Evolutionary conservation across 2,329 filamentous ascomycete species (phyloP).

Genomic region (Neoascochyta sp.): DNA sequence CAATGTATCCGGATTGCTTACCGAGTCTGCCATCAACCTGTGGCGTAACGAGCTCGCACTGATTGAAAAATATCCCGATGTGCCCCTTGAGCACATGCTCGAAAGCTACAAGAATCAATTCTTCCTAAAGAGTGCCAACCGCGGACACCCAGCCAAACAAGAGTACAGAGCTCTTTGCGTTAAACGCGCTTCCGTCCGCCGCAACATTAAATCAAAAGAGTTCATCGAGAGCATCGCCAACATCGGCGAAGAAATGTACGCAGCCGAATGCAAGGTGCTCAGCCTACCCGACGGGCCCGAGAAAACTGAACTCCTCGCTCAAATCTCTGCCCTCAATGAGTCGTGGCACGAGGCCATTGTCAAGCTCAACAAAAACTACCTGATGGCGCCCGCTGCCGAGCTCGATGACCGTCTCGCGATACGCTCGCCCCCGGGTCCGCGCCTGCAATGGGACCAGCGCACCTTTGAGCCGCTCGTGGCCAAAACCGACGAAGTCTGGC

Average conservation of each 20-base stretch:
- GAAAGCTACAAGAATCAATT: neutral
- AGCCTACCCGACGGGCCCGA: slow-evolving; percentile 16
- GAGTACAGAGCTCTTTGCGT: slow-evolving; percentile 3
- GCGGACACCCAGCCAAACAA: slow-evolving; percentile 7
- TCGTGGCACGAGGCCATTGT: slow-evolving; percentile 6
- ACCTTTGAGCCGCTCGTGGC: slow-evolving; percentile 65
- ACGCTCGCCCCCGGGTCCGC: slow-evolving; percentile 15
- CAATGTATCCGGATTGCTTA: slow-evolving; percentile 16
- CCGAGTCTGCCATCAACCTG: slow-evolving; percentile 7
- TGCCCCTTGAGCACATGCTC: slow-evolving; percentile 5
- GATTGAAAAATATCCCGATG: slow-evolving; percentile 11
- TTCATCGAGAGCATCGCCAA: slow-evolving; percentile 17
- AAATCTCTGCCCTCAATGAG: slow-evolving; percentile 36
- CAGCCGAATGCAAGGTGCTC: slow-evolving; percentile 26
- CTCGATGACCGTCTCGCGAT: slow-evolving; percentile 30
- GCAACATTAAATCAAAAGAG: slow-evolving; percentile 3
- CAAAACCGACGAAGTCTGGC: slow-evolving; percentile 61
- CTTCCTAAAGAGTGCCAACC: neutral
- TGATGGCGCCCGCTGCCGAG: slow-evolving; percentile 6
- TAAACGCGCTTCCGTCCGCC: slow-evolving; percentile 3
- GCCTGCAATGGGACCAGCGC: slow-evolving; percentile 62
- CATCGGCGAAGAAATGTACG: slow-evolving; percentile 25
- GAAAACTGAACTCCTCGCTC: slow-evolving; percentile 26
- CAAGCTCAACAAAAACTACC: slow-evolving; percentile 6
- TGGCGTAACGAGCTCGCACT: slow-evolving; percentile 7